Percentiles rank a stretch among this genome's conserved stretches.
These are phyloP conservation scores for Trametes cinnabarina DNA, from an alignment of 768 basidiomycete species.

Conservation along the genomic window DNA sequence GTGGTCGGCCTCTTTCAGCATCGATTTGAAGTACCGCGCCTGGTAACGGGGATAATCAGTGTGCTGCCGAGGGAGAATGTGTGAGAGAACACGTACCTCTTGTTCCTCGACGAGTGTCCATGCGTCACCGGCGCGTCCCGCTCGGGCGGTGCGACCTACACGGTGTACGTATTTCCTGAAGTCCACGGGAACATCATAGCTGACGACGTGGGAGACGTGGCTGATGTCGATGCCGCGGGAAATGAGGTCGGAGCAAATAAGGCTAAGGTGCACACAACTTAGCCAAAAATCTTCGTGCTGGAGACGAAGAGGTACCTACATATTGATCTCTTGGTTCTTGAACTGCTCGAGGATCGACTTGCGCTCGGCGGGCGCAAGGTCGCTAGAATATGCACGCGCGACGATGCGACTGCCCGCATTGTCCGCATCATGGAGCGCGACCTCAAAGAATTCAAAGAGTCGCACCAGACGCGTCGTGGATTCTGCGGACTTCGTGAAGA, in stretches of 20 bases:
- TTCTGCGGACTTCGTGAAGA: slow-evolving; percentile 98
- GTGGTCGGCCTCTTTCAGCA: slow-evolving; percentile 74
- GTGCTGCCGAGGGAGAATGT: background rate
- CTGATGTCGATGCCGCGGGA: slow-evolving; percentile 95
- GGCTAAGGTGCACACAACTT: slow-evolving; percentile 40
- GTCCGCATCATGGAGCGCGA: slow-evolving; percentile 19
- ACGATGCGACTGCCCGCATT: slow-evolving; percentile 32
- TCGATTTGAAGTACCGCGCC: slow-evolving; percentile 86
- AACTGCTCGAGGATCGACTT: slow-evolving; percentile 78
- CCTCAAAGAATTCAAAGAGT: slow-evolving; percentile 80
- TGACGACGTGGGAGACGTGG: slow-evolving; percentile 89
- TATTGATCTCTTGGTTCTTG: slow-evolving; percentile 73
- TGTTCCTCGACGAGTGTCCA: slow-evolving; percentile 97
- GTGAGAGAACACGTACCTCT: slow-evolving; percentile 48
- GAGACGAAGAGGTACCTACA: slow-evolving; percentile 51
- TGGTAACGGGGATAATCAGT: slow-evolving; percentile 27
- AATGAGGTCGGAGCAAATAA: slow-evolving; percentile 96
- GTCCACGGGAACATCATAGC: slow-evolving; percentile 95
- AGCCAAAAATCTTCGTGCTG: background rate
- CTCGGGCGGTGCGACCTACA: slow-evolving; percentile 93
- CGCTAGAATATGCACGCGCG: slow-evolving; percentile 82
- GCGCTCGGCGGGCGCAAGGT: slow-evolving; percentile 70
- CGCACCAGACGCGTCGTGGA: slow-evolving; percentile 80
- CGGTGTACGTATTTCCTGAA: slow-evolving; percentile 98
- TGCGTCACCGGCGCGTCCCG: slow-evolving; percentile 82